Evolutionary conservation across 1,284 basidiomycete genomes (phyloP).

Genomic region (Ustilago shanxiensis): DNA sequence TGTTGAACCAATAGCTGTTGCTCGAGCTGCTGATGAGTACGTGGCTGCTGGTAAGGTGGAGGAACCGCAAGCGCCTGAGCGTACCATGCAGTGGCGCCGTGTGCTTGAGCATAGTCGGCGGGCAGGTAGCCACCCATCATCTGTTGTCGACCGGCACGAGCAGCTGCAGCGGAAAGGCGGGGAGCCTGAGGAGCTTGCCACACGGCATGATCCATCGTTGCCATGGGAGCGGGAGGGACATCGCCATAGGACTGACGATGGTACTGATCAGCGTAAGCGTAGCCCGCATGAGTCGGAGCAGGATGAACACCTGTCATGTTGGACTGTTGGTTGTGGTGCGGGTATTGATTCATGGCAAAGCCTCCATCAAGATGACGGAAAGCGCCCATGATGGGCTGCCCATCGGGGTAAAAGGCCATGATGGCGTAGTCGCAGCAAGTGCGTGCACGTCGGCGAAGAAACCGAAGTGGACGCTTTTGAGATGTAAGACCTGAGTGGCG

Average conservation of each 20-base stretch:
- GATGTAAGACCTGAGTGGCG: conserved; percentile 9
- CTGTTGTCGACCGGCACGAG: conserved; percentile 35
- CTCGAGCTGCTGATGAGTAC: conserved; percentile 55
- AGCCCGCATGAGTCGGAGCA: conserved; percentile 8
- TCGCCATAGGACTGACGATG: conserved; percentile 28
- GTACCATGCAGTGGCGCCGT: conserved; percentile 32
- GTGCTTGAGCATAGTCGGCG: conserved; percentile 24
- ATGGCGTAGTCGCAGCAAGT: conserved; percentile 1
- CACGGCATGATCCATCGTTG: conserved; percentile 24
- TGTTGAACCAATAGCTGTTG: conserved; percentile 57
- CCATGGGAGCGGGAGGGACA: not conserved
- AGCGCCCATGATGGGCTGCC: conserved; percentile 17
- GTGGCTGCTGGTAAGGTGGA: conserved; percentile 37
- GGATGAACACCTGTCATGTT: conserved; percentile 11
- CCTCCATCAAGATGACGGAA: conserved; percentile 21
- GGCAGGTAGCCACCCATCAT: conserved; percentile 23
- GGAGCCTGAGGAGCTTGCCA: conserved; percentile 55
- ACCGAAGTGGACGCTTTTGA: conserved; percentile 40
- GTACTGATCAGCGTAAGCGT: conserved; percentile 30
- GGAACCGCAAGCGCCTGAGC: conserved; percentile 21
- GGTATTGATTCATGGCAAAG: conserved; percentile 19
- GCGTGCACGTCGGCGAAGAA: conserved; percentile 21
- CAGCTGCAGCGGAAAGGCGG: conserved; percentile 44
- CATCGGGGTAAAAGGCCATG: conserved; percentile 36
- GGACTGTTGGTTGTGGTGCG: conserved; percentile 28